These are phyloP conservation scores for Theobroma cacao DNA, from an alignment of 345 rosid genomes.

Conservation along the genomic window DNA sequence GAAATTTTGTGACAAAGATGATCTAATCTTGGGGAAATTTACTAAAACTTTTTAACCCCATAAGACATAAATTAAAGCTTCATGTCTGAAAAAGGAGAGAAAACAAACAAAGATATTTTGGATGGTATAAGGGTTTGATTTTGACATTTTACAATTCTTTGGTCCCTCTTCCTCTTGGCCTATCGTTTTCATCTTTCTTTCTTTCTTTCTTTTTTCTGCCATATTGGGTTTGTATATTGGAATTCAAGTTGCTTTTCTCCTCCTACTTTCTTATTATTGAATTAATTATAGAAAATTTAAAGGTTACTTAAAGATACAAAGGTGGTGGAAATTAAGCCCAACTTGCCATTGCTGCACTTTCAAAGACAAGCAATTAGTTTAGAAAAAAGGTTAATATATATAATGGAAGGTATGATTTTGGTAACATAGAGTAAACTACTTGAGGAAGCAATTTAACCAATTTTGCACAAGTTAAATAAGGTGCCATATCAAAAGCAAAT, in stretches of 20 bases:
- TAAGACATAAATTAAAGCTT: background rate
- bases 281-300: background rate
- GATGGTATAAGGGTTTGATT: background rate
- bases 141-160: background rate
- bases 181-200: background rate
- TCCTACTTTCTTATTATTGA: background rate
- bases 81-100: slow-evolving; percentile 23
- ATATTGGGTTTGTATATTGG: background rate
- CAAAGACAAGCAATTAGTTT: background rate
- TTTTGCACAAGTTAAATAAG: background rate
- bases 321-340: background rate
- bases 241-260: background rate
- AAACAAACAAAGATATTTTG: slow-evolving; percentile 18
- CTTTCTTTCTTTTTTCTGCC: too few relatives aligned
- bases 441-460: background rate
- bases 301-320: background rate
- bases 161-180: background rate
- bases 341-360: background rate
- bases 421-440: too few relatives aligned
- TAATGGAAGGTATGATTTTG: background rate
- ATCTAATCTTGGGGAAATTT: background rate
- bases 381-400: background rate
- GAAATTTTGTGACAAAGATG: background rate
- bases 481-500: too few relatives aligned
- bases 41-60: background rate